Evolutionary conservation across 768 basidiomycete genomes (phyloP).

Genomic region (Auricularia cornea): DNA sequence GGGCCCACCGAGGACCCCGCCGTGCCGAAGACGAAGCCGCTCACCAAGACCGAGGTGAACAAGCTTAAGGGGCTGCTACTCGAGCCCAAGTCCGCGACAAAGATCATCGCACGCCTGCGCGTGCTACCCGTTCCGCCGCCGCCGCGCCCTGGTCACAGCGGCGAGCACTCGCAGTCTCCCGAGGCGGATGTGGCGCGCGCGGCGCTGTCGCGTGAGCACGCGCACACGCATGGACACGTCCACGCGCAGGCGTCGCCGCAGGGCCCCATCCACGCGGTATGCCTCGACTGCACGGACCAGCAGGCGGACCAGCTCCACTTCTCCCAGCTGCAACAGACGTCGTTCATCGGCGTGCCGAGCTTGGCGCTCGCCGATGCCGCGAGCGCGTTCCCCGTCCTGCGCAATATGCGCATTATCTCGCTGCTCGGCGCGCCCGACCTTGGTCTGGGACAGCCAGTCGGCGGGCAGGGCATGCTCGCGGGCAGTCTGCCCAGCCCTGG

Average conservation of each 20-base stretch:
- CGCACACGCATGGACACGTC: constrained; percentile 3
- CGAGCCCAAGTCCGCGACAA: constrained; percentile 58
- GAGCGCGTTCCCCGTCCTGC: constrained; percentile 40
- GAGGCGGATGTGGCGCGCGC: constrained; percentile 12
- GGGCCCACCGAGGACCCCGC: constrained; percentile 33
- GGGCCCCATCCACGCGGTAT: constrained; percentile 70
- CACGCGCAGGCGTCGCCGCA: constrained; percentile 14
- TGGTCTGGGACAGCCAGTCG: constrained; percentile 59
- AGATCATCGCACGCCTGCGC: constrained; percentile 63
- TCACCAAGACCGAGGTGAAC: constrained; percentile 45
- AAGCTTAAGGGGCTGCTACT: constrained; percentile 63
- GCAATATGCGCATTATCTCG: constrained; percentile 54
- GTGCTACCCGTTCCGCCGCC: constrained; percentile 40
- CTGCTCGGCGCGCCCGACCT: constrained; percentile 53
- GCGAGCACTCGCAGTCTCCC: not conserved
- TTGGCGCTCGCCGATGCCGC: constrained; percentile 23
- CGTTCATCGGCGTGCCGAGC: not conserved
- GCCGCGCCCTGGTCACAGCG: constrained; percentile 10
- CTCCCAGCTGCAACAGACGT: constrained; percentile 27
- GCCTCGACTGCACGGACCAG: constrained; percentile 52
- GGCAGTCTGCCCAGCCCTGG: constrained; percentile 71
- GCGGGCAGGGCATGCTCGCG: constrained; percentile 55
- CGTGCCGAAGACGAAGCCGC: constrained; percentile 28
- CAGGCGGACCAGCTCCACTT: constrained; percentile 59
- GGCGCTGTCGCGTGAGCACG: too few relatives aligned